A percentile compares a stretch with the other conserved stretches of the same genome.
Evolutionary conservation across 2,329 filamentous ascomycete genomes (phyloP).

Genomic region (Penicillium psychrosexuale): DNA sequence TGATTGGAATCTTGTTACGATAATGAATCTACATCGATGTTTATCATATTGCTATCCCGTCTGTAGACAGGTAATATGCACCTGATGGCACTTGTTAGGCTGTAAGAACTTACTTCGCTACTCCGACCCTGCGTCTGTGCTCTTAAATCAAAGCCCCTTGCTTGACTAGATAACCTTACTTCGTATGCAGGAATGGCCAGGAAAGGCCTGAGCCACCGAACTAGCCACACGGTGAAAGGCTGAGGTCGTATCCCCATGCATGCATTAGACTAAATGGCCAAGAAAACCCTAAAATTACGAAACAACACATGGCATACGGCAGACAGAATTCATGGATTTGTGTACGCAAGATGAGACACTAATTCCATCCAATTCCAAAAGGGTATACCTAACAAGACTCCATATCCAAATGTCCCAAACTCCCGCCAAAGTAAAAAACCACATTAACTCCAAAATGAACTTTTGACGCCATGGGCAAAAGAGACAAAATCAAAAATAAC

Average conservation of each 20-base stretch:
- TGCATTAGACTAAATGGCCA: not conserved
- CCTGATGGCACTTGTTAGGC: not conserved
- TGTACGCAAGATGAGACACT: conserved; percentile 9
- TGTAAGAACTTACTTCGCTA: not conserved
- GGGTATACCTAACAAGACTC: conserved; percentile 23
- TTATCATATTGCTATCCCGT: not conserved
- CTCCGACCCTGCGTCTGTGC: not conserved
- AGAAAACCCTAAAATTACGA: not conserved
- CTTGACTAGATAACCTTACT: not conserved
- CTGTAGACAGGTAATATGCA: conserved; percentile 3
- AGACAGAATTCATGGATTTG: conserved; percentile 1
- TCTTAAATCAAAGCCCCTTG: not conserved
- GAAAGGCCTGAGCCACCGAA: not conserved
- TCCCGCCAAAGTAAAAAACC: not conserved
- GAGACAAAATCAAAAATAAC: not conserved
- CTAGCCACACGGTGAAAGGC: not conserved
- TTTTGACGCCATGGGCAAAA: conserved; percentile 2
- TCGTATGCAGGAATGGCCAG: not conserved
- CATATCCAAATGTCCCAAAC: conserved; percentile 3
- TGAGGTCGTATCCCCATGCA: not conserved
- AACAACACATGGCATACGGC: not conserved
- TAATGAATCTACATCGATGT: not conserved
- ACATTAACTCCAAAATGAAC: not conserved
- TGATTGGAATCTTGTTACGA: not conserved
- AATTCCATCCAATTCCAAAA: conserved; percentile 13